Base-by-base conservation (phyloP, 2,329 filamentous ascomycete species). In the Lachnellula suecica region DNA sequence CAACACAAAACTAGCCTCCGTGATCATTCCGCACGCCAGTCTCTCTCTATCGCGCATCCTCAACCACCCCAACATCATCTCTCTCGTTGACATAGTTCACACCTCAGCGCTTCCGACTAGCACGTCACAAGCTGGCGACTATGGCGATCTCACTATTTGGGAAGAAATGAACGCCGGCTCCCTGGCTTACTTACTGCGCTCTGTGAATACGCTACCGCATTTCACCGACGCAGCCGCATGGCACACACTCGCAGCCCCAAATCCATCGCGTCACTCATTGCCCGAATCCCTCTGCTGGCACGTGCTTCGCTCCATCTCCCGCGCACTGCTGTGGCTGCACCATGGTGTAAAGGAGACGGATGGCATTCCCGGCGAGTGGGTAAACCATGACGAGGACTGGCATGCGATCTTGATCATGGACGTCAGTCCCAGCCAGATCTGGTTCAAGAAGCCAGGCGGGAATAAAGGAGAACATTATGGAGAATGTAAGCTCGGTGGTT, bases 271-370 rank as follows among this genome's bases (percentile, higher is more conserved):
- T 15, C 59, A 56, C 37, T 58, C 31, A 1, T 77, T 76, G 56
- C 78, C 79, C 0, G 79, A 83, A 58, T 70, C 71, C 2, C 67
- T 83, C 11, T 79, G 78, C 56, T 83, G 79, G 79, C 79, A 83
- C 59, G 78, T 83, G 8, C 68, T 78, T 11, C 62, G 69, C 10
- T 75, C 73, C 7, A 63, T 82, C 43, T 64, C 76, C 13, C 69
- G 70, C n/a, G 78, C 77, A 2, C 69, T 82, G 35, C 64, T 74
- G 25, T 82, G 76, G 70, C 65, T 83, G 19, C 80, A 83, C 61
- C 72, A 79, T 41, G 79, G 79, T 1, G 40, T 63, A 5, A 66
- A 66, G 20, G 58, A 65, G 38, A 63, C 59, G 9, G 51, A 45
- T 13, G 60, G 59, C 0, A 52, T 61, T 7, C 53, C 51, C 1